Evolutionary conservation across 2,329 filamentous ascomycete species (phyloP).

Genomic region (Ceratocystiopsis minuta): DNA sequence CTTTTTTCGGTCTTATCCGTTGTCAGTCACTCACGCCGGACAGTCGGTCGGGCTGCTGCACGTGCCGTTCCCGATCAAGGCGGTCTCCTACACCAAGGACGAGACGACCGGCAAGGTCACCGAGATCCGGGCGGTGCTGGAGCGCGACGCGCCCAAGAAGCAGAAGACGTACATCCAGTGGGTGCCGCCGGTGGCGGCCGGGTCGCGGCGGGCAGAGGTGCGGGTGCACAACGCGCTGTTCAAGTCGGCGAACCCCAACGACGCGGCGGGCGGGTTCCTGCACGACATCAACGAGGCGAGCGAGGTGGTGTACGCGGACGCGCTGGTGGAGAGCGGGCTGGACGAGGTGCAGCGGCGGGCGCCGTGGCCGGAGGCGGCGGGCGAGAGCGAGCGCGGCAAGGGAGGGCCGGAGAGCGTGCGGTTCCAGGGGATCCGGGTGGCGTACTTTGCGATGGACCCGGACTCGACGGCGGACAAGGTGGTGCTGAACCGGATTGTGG

Average conservation of each 20-base stretch:
- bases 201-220: constrained; percentile 50
- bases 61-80: constrained; percentile 50
- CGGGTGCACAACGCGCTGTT: constrained; percentile 72
- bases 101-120: constrained; percentile 29
- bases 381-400: constrained; percentile 44
- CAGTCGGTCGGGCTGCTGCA: constrained; percentile 52
- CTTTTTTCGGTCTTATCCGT: too few relatives aligned
- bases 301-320: constrained; percentile 60
- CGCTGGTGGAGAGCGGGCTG: constrained; percentile 69
- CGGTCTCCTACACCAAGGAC: constrained; percentile 50
- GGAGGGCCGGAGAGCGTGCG: constrained; percentile 56
- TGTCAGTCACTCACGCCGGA: too few relatives aligned
- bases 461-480: constrained; percentile 66
- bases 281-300: constrained; percentile 72
- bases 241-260: constrained; percentile 67
- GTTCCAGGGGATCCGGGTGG: constrained; percentile 82
- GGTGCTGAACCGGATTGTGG: constrained; percentile 81
- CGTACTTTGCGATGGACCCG: constrained; percentile 64
- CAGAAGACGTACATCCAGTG: constrained; percentile 82
- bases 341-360: constrained; percentile 55
- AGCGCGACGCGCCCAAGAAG: constrained; percentile 47
- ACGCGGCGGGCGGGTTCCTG: constrained; percentile 62
- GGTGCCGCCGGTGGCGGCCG: constrained; percentile 44
- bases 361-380: constrained; percentile 66
- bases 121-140: constrained; percentile 47